Conservation (phyloP, 2,329 filamentous ascomycete genomes). For the Macroventuria anomochaeta region DNA sequence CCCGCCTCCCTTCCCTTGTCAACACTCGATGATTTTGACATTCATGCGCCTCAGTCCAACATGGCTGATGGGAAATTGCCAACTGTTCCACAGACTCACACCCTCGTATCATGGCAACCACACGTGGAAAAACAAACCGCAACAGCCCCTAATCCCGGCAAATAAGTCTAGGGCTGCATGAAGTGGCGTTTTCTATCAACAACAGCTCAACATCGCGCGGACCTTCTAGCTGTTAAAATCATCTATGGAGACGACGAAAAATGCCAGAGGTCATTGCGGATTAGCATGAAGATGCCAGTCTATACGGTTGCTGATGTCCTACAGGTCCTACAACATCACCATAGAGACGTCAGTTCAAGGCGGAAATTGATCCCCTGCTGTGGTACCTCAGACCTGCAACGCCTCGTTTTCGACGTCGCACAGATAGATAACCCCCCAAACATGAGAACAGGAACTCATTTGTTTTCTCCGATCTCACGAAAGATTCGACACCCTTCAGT, state of each 20-base stretch:
- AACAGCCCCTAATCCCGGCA: not conserved
- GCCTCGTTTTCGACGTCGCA: slow-evolving; percentile 1
- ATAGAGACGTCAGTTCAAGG: slow-evolving; percentile 5
- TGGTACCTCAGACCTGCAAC: slow-evolving; percentile 10
- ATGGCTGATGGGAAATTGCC: not conserved
- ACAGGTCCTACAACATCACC: slow-evolving; percentile 1
- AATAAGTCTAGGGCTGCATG: slow-evolving; percentile 9
- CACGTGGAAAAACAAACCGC: slow-evolving; percentile 2
- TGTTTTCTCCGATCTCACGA: slow-evolving; percentile 1
- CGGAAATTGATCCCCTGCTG: slow-evolving; percentile 11
- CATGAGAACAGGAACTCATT: slow-evolving; percentile 1
- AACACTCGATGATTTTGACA: not conserved
- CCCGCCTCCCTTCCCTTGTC: too few relatives aligned
- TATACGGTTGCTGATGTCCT: not conserved
- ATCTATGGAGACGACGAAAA: not conserved
- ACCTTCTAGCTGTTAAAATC: not conserved
- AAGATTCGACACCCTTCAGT: not conserved
- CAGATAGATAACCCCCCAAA: slow-evolving; percentile 1
- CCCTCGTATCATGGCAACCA: slow-evolving; percentile 3
- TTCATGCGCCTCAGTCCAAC: not conserved
- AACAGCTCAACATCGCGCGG: not conserved
- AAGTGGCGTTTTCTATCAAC: not conserved
- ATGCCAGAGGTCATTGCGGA: not conserved
- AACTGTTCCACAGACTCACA: slow-evolving; percentile 5
- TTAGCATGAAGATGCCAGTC: not conserved